Conservation (phyloP, 495 filamentous ascomycete genomes). For the Aspergillus campestris region DNA sequence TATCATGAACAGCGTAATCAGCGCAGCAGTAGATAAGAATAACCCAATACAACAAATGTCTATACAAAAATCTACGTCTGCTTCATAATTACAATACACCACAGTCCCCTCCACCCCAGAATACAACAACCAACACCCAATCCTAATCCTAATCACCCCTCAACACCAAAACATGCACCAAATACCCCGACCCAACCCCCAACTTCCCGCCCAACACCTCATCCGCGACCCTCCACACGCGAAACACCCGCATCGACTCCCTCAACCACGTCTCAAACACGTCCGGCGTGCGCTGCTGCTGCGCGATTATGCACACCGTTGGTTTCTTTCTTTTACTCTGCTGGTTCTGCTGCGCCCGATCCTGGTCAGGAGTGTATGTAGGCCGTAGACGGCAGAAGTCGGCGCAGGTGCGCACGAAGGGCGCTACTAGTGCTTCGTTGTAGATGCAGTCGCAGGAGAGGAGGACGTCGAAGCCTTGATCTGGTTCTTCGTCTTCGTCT, state of each 20-base stretch:
- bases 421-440: constrained; percentile 73
- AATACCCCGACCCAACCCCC: constrained; percentile 39
- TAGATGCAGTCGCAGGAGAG: constrained; percentile 87
- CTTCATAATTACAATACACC: too few relatives aligned
- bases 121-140: not conserved
- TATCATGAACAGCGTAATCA: too few relatives aligned
- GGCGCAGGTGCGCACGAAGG: constrained; percentile 77
- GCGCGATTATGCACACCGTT: constrained; percentile 66
- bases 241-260: constrained; percentile 56
- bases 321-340: constrained; percentile 19
- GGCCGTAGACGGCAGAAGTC: constrained; percentile 58
- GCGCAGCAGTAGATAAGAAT: too few relatives aligned
- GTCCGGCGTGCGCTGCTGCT: constrained; percentile 74
- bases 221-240: constrained; percentile 70
- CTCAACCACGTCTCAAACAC: constrained; percentile 80
- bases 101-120: too few relatives aligned
- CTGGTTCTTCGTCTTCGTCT: constrained; percentile 12
- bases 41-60: too few relatives aligned
- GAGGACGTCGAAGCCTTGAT: constrained; percentile 47
- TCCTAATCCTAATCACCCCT: constrained; percentile 14
- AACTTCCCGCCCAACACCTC: constrained; percentile 46
- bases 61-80: too few relatives aligned
- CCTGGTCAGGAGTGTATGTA: constrained; percentile 8
- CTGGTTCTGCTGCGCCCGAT: constrained; percentile 2
- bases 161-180: constrained; percentile 34